Conservation (phyloP, 2,329 filamentous ascomycete genomes). For the Simplicillium aogashimaense region DNA sequence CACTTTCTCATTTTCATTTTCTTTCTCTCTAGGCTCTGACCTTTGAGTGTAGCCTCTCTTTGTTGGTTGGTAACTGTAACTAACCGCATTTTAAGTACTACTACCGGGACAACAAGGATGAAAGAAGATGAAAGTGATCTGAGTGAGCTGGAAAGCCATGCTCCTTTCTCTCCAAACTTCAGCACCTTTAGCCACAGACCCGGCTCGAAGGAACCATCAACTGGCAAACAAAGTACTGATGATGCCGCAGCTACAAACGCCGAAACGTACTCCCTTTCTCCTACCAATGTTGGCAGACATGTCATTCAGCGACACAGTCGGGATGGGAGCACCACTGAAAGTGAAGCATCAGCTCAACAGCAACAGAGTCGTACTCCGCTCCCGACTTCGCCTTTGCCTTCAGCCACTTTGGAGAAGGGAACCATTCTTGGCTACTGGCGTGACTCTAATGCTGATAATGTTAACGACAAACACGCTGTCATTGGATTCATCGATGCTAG, state of each 20-base stretch:
- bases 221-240: too few relatives aligned
- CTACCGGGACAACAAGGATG: neutral
- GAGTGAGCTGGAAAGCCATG: constrained; percentile 27
- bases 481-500: constrained; percentile 54
- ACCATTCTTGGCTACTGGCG: constrained; percentile 51
- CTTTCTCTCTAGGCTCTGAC: too few relatives aligned
- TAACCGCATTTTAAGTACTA: constrained; percentile 9
- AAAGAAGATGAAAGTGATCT: constrained; percentile 32
- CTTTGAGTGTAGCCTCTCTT: too few relatives aligned
- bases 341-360: too few relatives aligned
- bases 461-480: constrained; percentile 44
- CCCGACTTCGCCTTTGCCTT: constrained; percentile 3
- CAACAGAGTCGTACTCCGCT: constrained; percentile 16
- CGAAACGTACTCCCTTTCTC: too few relatives aligned
- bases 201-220: too few relatives aligned
- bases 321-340: too few relatives aligned
- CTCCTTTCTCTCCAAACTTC: constrained; percentile 26
- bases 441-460: constrained; percentile 40
- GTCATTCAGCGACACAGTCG: too few relatives aligned
- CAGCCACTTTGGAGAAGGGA: constrained; percentile 21
- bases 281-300: too few relatives aligned
- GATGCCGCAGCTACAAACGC: too few relatives aligned
- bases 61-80: too few relatives aligned
- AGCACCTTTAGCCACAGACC: constrained; percentile 36
- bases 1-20: too few relatives aligned